These are phyloP conservation scores for Porcisia hertigi DNA, from an alignment of 208 protist species.

Conservation along the genomic window DNA sequence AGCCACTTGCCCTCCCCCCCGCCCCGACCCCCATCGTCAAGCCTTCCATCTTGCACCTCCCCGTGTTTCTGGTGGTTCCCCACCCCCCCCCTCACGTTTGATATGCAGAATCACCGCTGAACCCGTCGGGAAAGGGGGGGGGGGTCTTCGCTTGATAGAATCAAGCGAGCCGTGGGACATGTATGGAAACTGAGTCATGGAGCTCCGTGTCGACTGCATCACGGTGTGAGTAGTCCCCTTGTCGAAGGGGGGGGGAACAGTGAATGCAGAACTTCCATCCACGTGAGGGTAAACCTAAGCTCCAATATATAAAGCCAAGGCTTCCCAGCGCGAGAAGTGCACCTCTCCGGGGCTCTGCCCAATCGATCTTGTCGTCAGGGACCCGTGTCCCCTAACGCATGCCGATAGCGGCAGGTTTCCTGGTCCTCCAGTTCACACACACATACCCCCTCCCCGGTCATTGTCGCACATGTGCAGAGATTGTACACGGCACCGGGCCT, in stretches of 20 bases:
- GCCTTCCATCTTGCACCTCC: too few relatives aligned
- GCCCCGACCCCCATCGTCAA: too few relatives aligned
- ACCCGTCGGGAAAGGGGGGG: background rate
- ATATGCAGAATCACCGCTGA: background rate
- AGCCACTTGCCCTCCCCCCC: background rate
- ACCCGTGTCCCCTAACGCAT: background rate
- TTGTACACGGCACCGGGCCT: background rate
- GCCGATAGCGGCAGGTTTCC: background rate
- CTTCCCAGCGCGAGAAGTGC: background rate
- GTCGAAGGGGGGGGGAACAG: background rate
- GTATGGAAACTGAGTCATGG: background rate
- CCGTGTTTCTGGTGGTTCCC: background rate
- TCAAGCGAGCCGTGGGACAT: background rate
- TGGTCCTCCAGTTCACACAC: background rate
- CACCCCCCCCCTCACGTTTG: background rate
- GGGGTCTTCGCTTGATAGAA: background rate
- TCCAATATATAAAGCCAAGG: background rate
- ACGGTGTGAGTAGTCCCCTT: background rate
- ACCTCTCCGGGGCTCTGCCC: background rate
- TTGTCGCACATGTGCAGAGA: background rate
- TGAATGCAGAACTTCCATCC: background rate
- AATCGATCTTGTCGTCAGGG: background rate
- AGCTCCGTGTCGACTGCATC: background rate
- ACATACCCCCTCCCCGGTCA: background rate
- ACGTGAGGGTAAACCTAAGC: background rate